These are phyloP conservation scores for Talaromyces islandicus DNA, from an alignment of 2,329 filamentous ascomycete species.

Conservation along the genomic window DNA sequence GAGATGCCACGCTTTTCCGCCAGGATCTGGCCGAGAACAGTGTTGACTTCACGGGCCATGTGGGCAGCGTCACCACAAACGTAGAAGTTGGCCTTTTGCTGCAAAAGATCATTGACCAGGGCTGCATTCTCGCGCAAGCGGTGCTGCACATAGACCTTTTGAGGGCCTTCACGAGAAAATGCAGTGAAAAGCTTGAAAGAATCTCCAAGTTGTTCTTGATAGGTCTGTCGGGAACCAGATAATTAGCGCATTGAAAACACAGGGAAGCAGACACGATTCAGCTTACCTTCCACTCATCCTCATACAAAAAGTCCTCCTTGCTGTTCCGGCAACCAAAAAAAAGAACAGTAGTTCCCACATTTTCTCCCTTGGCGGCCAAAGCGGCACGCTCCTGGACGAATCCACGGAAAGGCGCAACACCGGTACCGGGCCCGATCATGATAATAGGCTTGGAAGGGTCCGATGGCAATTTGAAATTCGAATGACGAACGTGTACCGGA, in stretches of 20 bases:
- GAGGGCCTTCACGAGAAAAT: constrained; percentile 79
- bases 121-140: constrained; percentile 75
- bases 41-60: constrained; percentile 92
- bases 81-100: constrained; percentile 87
- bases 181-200: constrained; percentile 86
- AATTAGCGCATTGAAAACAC: constrained; percentile 19
- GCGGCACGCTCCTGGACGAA: constrained; percentile 92
- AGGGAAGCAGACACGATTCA: background rate
- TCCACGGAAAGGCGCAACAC: constrained; percentile 90
- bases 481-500: constrained; percentile 92
- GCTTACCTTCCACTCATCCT: constrained; percentile 86
- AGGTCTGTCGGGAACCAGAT: constrained; percentile 53
- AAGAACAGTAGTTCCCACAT: constrained; percentile 78
- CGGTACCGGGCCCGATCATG: constrained; percentile 92
- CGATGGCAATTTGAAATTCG: constrained; percentile 97
- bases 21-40: constrained; percentile 80
- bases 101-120: constrained; percentile 79
- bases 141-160: constrained; percentile 98
- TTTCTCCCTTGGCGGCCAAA: constrained; percentile 70
- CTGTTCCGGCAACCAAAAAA: constrained; percentile 93
- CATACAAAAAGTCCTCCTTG: constrained; percentile 88
- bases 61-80: constrained; percentile 96
- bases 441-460: constrained; percentile 91
- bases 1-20: constrained; percentile 74
- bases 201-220: constrained; percentile 76